Evolutionary conservation across 2,329 filamentous ascomycete genomes (phyloP).

Genomic region (Aspergillus novofumigatus): DNA sequence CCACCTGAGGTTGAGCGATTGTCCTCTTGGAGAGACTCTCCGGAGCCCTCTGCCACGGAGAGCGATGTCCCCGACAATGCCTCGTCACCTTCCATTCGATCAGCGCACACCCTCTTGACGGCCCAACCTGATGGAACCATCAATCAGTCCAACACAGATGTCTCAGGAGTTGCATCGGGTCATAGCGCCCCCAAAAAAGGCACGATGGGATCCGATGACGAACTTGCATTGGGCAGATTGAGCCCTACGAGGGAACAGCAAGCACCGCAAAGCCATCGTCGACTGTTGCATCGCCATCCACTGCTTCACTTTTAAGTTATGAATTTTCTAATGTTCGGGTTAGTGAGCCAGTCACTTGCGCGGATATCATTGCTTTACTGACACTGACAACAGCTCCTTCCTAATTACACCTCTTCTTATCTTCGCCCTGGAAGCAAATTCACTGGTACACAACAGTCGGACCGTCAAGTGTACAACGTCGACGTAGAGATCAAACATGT

Average conservation of each 20-base stretch:
- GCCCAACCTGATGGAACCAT: conserved; percentile 24
- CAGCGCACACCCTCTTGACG: conserved; percentile 22
- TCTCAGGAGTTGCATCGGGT: conserved; percentile 22
- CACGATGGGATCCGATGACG: conserved; percentile 29
- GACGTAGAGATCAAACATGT: conserved; percentile 97
- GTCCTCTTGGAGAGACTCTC: conserved; percentile 29
- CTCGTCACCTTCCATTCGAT: conserved; percentile 21
- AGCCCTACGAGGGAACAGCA: conserved; percentile 33
- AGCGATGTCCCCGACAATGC: conserved; percentile 26
- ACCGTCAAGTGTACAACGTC: conserved; percentile 89
- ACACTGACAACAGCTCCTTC: conserved; percentile 57
- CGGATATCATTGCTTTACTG: conserved; percentile 10
- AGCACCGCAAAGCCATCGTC: conserved; percentile 24
- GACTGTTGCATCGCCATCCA: conserved; percentile 30
- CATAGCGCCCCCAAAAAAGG: conserved; percentile 18
- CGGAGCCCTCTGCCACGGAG: conserved; percentile 20
- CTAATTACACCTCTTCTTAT: conserved; percentile 78
- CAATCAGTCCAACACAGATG: conserved; percentile 21
- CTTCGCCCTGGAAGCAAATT: conserved; percentile 85
- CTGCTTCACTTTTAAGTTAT: conserved; percentile 48
- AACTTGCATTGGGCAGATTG: conserved; percentile 26
- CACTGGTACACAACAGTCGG: conserved; percentile 85
- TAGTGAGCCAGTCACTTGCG: conserved; percentile 24
- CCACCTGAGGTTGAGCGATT: conserved; percentile 44
- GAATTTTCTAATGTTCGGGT: conserved; percentile 56